Evolutionary conservation across 768 basidiomycete genomes (phyloP).

Genomic region (Pleurotus salmoneostramineus): DNA sequence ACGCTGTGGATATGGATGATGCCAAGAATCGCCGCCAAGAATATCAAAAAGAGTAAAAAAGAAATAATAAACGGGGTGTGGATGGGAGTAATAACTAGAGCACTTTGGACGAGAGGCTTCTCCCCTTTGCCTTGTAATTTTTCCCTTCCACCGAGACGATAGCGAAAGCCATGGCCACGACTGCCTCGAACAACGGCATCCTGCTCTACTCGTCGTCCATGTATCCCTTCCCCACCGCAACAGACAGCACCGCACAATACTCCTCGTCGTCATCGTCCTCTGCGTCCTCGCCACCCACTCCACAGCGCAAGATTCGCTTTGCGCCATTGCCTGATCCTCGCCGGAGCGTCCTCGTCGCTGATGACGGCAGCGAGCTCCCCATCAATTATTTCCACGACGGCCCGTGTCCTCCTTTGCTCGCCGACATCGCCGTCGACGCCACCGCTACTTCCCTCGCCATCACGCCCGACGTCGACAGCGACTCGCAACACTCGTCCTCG

Average conservation of each 20-base stretch:
- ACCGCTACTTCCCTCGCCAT: conserved; percentile 8
- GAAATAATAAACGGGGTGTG: neutral
- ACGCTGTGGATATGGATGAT: neutral
- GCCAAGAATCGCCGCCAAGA: conserved; percentile 5
- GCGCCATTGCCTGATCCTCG: conserved; percentile 82
- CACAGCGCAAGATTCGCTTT: conserved; percentile 54
- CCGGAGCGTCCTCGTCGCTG: conserved; percentile 39
- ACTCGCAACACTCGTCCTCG: conserved; percentile 13
- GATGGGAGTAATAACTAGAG: conserved; percentile 1
- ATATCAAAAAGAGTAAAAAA: too few relatives aligned
- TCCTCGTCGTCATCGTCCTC: neutral
- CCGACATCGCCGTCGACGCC: neutral
- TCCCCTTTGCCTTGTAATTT: neutral
- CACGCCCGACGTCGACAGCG: conserved; percentile 1
- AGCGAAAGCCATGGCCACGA: neutral
- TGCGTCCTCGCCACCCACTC: neutral
- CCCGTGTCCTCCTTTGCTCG: conserved; percentile 18
- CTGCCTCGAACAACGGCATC: conserved; percentile 1
- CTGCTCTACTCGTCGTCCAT: neutral
- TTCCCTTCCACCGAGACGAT: neutral
- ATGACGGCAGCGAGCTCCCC: conserved; percentile 39
- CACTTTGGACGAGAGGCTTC: neutral
- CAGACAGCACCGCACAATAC: neutral
- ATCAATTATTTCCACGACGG: conserved; percentile 14
- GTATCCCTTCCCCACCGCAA: neutral